phyloP scores from a whole-genome alignment of 1,139 yeast genomes.

The Pichia sp. region DNA sequence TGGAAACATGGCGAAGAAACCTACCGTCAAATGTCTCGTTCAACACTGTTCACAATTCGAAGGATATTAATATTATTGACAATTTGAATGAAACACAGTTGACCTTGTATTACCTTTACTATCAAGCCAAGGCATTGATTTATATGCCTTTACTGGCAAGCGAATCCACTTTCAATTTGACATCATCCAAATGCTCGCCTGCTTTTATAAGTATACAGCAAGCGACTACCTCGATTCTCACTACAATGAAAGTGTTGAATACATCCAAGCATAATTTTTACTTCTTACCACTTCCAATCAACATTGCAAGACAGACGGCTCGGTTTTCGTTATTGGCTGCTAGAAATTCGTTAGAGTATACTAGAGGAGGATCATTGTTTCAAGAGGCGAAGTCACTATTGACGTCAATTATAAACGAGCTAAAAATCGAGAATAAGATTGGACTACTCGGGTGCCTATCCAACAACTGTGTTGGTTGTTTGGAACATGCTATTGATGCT shows the following conservation, averaged over 20 bases:
- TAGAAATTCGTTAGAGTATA: constrained; percentile 75
- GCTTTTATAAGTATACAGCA: constrained; percentile 66
- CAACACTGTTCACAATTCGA: constrained; percentile 60
- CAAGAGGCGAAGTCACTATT: constrained; percentile 61
- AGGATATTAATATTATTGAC: constrained; percentile 39
- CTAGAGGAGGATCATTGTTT: constrained; percentile 76
- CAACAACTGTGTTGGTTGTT: constrained; percentile 47
- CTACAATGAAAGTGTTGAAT: constrained; percentile 50
- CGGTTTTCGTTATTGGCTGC: constrained; percentile 68
- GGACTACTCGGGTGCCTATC: constrained; percentile 61
- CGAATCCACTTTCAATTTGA: constrained; percentile 25
- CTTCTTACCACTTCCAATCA: constrained; percentile 64
- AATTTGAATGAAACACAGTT: constrained; percentile 51
- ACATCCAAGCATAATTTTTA: constrained; percentile 36
- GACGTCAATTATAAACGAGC: constrained; percentile 43
- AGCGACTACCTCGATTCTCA: constrained; percentile 63
- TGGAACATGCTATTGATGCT: constrained; percentile 56
- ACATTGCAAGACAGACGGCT: constrained; percentile 64
- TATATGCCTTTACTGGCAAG: constrained; percentile 71
- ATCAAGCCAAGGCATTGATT: constrained; percentile 74
- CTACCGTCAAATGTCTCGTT: constrained; percentile 60
- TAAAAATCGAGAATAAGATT: constrained; percentile 47
- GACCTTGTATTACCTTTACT: constrained; percentile 61
- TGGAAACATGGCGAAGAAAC: constrained; percentile 77
- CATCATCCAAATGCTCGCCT: constrained; percentile 41